These are phyloP conservation scores for Raphanus hybrid DNA, from an alignment of 441 rosid species.

Conservation along the genomic window DNA sequence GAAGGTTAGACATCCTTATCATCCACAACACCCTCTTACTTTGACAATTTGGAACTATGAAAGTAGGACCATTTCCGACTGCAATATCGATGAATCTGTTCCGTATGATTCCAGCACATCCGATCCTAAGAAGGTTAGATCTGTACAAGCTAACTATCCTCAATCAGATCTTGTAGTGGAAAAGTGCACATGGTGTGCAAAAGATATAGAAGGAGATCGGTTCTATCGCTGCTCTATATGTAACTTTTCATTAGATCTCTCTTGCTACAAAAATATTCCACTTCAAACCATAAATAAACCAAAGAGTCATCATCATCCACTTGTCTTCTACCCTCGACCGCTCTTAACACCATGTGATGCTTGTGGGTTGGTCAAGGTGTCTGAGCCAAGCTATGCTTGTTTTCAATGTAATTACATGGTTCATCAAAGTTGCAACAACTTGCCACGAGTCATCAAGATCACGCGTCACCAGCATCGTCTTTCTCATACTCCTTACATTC, in stretches of 20 bases:
- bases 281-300: background rate
- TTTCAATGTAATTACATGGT: conserved; percentile 20
- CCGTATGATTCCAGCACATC: background rate
- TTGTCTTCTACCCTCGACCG: background rate
- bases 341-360: conserved; percentile 3
- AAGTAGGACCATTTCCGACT: background rate
- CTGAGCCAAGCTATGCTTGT: conserved; percentile 28
- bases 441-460: conserved; percentile 32
- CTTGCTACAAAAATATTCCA: background rate
- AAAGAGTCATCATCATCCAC: background rate
- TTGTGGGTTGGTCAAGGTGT: conserved; percentile 17
- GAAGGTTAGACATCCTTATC: background rate
- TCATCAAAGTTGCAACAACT: conserved; percentile 2
- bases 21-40: background rate
- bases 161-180: background rate
- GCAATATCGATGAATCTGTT: background rate
- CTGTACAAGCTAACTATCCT: no score
- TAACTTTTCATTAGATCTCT: background rate
- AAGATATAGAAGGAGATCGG: background rate
- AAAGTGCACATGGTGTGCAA: background rate
- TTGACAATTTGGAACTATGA: background rate
- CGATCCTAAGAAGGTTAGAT: background rate
- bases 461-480: conserved; percentile 24
- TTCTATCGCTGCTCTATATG: background rate
- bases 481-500: background rate